phyloP scores from a whole-genome alignment of 2,329 filamentous ascomycete species.

The Graphilbum sp. region DNA sequence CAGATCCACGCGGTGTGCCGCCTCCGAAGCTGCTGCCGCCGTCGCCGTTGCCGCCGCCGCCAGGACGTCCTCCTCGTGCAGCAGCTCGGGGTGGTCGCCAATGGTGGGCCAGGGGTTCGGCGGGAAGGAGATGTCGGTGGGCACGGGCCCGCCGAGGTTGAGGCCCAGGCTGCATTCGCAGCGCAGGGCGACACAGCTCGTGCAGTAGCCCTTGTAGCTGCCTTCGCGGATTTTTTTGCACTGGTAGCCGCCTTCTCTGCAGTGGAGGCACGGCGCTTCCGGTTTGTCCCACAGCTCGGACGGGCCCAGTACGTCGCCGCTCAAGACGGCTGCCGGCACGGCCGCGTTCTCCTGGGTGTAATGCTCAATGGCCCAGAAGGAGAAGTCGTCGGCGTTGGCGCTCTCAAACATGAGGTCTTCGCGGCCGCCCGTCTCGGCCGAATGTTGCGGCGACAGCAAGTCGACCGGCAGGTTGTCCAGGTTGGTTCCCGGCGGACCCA shows the following conservation, averaged over 20 bases:
- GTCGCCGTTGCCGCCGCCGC: not conserved
- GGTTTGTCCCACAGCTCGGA: slow-evolving; percentile 22
- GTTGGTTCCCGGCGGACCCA: not conserved
- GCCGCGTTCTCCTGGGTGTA: slow-evolving; percentile 24
- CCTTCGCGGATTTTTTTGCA: slow-evolving; percentile 46
- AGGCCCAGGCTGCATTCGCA: slow-evolving; percentile 40
- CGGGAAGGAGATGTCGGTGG: slow-evolving; percentile 22
- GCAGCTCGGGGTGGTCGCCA: slow-evolving; percentile 25
- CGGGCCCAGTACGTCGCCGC: slow-evolving; percentile 17
- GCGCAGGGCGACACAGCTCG: slow-evolving; percentile 43
- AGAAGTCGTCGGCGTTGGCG: slow-evolving; percentile 41
- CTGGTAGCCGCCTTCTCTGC: slow-evolving; percentile 32
- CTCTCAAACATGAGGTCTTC: slow-evolving; percentile 36
- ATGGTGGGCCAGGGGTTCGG: slow-evolving; percentile 28
- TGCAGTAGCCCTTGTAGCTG: slow-evolving; percentile 43
- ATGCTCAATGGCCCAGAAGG: slow-evolving; percentile 42
- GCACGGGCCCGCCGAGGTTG: slow-evolving; percentile 14
- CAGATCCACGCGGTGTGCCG: slow-evolving; percentile 2
- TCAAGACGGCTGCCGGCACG: slow-evolving; percentile 4
- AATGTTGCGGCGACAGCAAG: not conserved
- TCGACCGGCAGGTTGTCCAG: not conserved
- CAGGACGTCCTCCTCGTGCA: slow-evolving; percentile 19
- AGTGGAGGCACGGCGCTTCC: slow-evolving; percentile 33
- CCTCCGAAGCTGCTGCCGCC: not conserved
- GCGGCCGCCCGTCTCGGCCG: slow-evolving; percentile 10